Evolutionary conservation across 2,329 filamentous ascomycete genomes (phyloP).

Genomic region (Aspergillus calidoustus): DNA sequence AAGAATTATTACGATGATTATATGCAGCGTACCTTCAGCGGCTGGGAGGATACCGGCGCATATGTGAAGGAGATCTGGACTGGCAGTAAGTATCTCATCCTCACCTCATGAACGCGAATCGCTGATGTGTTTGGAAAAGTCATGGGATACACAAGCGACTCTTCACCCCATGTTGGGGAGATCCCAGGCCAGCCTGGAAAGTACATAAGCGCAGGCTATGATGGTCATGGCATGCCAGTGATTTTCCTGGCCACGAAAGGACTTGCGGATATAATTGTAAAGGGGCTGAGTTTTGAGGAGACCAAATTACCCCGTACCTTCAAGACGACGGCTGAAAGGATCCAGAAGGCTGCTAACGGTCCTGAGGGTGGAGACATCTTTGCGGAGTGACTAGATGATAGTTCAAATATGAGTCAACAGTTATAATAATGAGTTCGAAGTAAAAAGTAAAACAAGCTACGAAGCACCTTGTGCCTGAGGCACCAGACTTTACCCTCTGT

Average conservation of each 20-base stretch:
- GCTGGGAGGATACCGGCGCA: constrained; percentile 43
- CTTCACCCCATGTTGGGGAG: constrained; percentile 58
- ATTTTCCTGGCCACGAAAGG: constrained; percentile 65
- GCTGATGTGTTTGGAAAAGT: constrained; percentile 37
- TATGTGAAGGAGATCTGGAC: constrained; percentile 43
- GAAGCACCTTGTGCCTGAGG: not conserved
- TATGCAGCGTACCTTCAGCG: constrained; percentile 44
- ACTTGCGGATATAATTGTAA: constrained; percentile 60
- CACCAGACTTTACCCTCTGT: not conserved
- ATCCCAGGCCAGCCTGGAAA: constrained; percentile 53
- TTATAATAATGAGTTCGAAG: no score
- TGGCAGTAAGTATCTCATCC: constrained; percentile 31
- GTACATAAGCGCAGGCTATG: constrained; percentile 66
- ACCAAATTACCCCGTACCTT: constrained; percentile 40
- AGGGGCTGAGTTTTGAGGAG: constrained; percentile 33
- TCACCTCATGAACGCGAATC: not conserved
- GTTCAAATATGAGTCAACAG: not conserved
- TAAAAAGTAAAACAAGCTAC: not conserved
- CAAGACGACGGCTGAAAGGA: constrained; percentile 33
- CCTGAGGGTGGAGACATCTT: constrained; percentile 27
- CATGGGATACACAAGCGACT: constrained; percentile 59
- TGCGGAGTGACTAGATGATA: not conserved
- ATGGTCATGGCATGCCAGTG: constrained; percentile 71
- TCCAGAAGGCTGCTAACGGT: constrained; percentile 21
- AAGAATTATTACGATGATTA: constrained; percentile 46